These are phyloP conservation scores for Bisporella sp. DNA, from an alignment of 2,329 filamentous ascomycete genomes.

Conservation along the genomic window DNA sequence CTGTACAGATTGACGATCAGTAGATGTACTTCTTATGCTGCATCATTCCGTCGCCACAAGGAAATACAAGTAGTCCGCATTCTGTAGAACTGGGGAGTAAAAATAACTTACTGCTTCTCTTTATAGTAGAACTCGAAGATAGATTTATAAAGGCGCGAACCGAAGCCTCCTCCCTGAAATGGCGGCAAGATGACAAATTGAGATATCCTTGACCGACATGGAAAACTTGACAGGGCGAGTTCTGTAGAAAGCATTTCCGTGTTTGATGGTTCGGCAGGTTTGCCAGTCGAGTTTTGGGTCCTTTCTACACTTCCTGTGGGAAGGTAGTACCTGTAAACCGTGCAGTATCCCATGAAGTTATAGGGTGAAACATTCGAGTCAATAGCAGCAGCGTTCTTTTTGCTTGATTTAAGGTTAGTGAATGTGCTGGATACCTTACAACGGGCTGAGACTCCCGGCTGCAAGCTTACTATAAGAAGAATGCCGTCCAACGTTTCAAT, in stretches of 20 bases:
- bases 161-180: constrained; percentile 76
- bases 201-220: constrained; percentile 77
- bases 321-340: constrained; percentile 74
- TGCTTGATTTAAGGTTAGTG: constrained; percentile 32
- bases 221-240: constrained; percentile 49
- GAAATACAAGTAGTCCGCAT: no score
- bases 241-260: constrained; percentile 20
- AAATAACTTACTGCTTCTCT: constrained; percentile 32
- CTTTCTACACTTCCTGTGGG: no score
- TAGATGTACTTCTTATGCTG: constrained; percentile 47
- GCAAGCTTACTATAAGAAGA: constrained; percentile 56
- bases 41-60: background rate
- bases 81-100: no score
- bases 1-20: no score
- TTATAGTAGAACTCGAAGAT: constrained; percentile 66
- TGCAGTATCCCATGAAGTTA: constrained; percentile 81
- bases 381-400: constrained; percentile 41
- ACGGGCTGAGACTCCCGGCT: background rate
- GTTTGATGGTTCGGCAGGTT: background rate
- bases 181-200: constrained; percentile 90
- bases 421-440: background rate
- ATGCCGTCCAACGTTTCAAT: constrained; percentile 82
- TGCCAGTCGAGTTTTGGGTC: background rate
- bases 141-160: constrained; percentile 70
- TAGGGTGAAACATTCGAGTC: constrained; percentile 51